Evolutionary conservation across 169 alveolate species (phyloP).

Genomic region (Amoebophrya sp.): DNA sequence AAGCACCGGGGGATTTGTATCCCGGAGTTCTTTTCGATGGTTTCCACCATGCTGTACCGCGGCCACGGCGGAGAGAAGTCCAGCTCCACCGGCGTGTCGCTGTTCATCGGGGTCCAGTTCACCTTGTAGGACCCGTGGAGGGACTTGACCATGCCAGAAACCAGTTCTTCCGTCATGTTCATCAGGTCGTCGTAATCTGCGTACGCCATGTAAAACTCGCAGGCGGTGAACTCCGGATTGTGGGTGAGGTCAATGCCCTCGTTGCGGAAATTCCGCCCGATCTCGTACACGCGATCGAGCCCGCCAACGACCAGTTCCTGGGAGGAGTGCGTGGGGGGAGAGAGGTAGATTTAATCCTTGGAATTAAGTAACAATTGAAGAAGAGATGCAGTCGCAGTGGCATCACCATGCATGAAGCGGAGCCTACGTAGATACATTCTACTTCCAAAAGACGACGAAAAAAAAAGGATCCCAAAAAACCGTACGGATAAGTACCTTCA

Average conservation of each 20-base stretch:
- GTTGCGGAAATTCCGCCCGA: constrained; percentile 97
- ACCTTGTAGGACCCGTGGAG: constrained; percentile 86
- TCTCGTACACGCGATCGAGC: constrained; percentile 92
- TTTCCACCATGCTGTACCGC: constrained; percentile 67
- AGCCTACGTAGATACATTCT: too few species aligned
- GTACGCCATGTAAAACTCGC: constrained; percentile 96
- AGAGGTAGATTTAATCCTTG: too few species aligned
- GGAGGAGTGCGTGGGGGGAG: not conserved
- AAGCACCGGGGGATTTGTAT: constrained; percentile 47
- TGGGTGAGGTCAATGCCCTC: constrained; percentile 97
- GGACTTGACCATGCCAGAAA: constrained; percentile 69
- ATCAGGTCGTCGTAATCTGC: constrained; percentile 95
- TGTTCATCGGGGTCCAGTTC: constrained; percentile 92
- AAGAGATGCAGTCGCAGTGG: too few species aligned
- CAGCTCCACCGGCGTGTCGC: constrained; percentile 78
- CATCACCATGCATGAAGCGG: too few species aligned
- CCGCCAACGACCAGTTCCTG: constrained; percentile 90
- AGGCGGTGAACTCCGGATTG: constrained; percentile 98
- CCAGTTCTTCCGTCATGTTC: constrained; percentile 91
- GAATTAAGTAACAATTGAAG: too few species aligned
- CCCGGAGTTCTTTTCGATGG: constrained; percentile 53
- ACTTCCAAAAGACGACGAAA: too few species aligned
- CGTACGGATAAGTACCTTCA: constrained; percentile 60
- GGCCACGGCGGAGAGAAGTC: constrained; percentile 98
- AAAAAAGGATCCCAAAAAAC: too few species aligned